Conservation (phyloP, 2,329 filamentous ascomycete genomes). For the Cladosporium sp. region DNA sequence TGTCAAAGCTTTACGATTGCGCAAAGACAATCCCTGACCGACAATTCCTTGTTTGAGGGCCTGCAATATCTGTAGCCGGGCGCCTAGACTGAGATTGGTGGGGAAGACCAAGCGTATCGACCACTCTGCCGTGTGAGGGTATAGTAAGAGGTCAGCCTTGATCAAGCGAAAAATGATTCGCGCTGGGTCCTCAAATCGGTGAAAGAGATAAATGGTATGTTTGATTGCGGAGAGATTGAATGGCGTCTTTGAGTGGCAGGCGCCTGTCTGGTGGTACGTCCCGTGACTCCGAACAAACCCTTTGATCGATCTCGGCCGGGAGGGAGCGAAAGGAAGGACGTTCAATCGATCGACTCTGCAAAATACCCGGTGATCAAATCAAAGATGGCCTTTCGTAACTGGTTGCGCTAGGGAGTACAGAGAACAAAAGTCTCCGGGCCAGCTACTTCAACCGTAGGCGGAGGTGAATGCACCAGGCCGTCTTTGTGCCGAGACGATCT, state of each 20-base stretch:
- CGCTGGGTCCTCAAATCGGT: slow-evolving; percentile 11
- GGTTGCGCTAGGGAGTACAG: slow-evolving; percentile 19
- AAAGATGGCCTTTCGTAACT: slow-evolving; percentile 18
- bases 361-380: slow-evolving; percentile 23
- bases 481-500: slow-evolving; percentile 22
- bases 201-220: slow-evolving; percentile 21
- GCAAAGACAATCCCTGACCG: slow-evolving; percentile 11
- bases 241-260: slow-evolving; percentile 17
- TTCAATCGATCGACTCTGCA: slow-evolving; percentile 13
- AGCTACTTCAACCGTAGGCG: slow-evolving; percentile 19
- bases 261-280: slow-evolving; percentile 21
- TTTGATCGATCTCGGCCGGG: slow-evolving; percentile 8
- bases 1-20: slow-evolving; percentile 12
- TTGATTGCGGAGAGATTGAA: slow-evolving; percentile 24
- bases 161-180: slow-evolving; percentile 1
- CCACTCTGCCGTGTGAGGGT: not conserved
- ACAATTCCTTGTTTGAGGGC: slow-evolving; percentile 8
- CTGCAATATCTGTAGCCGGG: slow-evolving; percentile 12
- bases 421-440: slow-evolving; percentile 14
- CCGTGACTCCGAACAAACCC: slow-evolving; percentile 24
- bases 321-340: slow-evolving; percentile 6
- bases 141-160: not conserved
- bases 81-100: slow-evolving; percentile 11
- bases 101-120: slow-evolving; percentile 8
- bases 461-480: slow-evolving; percentile 19